phyloP scores from a whole-genome alignment of 306 rosid species.

The Potentilla sterilis region DNA sequence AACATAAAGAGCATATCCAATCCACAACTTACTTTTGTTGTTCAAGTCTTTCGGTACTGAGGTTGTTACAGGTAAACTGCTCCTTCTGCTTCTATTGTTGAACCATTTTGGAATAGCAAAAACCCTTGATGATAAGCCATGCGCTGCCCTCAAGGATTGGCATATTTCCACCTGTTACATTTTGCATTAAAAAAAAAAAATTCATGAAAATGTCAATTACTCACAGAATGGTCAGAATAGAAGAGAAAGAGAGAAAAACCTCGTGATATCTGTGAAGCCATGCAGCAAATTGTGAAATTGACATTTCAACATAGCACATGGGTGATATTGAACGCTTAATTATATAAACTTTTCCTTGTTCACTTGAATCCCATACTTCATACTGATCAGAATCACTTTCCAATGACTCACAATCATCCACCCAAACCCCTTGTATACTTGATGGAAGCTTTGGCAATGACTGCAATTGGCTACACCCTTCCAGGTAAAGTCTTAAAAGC shows the following conservation, averaged over 20 bases:
- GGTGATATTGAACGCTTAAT: neutral
- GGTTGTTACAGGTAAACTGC: neutral
- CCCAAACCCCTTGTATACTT: neutral
- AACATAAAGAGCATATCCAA: neutral
- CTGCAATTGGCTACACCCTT: neutral
- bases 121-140: neutral
- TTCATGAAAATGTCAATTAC: neutral
- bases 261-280: neutral
- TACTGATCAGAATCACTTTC: neutral
- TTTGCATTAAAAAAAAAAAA: neutral
- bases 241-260: neutral
- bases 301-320: neutral
- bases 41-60: neutral
- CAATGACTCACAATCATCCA: neutral
- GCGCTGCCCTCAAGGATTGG: too few relatives aligned
- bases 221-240: too few relatives aligned
- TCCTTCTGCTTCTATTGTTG: neutral
- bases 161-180: neutral
- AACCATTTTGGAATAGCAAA: neutral
- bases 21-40: neutral
- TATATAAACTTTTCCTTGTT: neutral
- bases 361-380: neutral
- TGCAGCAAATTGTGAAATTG: neutral
- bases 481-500: neutral
- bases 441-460: slow-evolving; percentile 16